Evolutionary conservation across 2,329 filamentous ascomycete genomes (phyloP).

Genomic region (Cryphonectria nitschkei): DNA sequence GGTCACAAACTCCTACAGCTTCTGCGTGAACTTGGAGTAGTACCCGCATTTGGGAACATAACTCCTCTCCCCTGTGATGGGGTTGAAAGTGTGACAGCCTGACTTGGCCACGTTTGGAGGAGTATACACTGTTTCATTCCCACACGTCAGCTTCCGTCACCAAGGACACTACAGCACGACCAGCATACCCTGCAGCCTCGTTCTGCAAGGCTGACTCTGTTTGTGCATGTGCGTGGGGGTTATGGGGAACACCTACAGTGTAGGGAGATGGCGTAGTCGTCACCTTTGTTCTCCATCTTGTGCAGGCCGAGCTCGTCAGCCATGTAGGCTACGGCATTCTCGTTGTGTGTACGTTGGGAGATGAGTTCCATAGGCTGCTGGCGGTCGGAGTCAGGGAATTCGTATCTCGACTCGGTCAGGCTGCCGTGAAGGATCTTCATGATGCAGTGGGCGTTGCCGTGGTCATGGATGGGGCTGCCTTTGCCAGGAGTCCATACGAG

Average conservation of each 20-base stretch:
- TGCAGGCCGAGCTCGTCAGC: slow-evolving; percentile 87
- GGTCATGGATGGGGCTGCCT: slow-evolving; percentile 84
- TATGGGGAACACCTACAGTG: slow-evolving; percentile 59
- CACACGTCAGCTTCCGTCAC: slow-evolving; percentile 19
- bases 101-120: slow-evolving; percentile 85
- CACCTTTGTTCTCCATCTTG: slow-evolving; percentile 75
- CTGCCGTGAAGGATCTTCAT: slow-evolving; percentile 86
- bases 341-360: slow-evolving; percentile 67
- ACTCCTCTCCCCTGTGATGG: slow-evolving; percentile 72
- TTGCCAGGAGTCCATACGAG: slow-evolving; percentile 89
- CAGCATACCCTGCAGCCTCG: slow-evolving; percentile 12
- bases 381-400: slow-evolving; percentile 63
- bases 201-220: slow-evolving; percentile 16
- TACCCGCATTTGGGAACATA: slow-evolving; percentile 73
- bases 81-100: slow-evolving; percentile 82
- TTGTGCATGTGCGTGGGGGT: slow-evolving; percentile 31
- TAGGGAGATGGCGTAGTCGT: slow-evolving; percentile 79
- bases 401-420: slow-evolving; percentile 80
- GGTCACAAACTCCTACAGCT: slow-evolving; percentile 43
- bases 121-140: slow-evolving; percentile 67
- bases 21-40: slow-evolving; percentile 66
- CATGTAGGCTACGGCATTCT: slow-evolving; percentile 87
- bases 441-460: slow-evolving; percentile 85
- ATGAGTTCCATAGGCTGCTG: slow-evolving; percentile 63
- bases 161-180: background rate